These are phyloP conservation scores for Fusarium setosum DNA, from an alignment of 2,329 filamentous ascomycete species.

Conservation along the genomic window DNA sequence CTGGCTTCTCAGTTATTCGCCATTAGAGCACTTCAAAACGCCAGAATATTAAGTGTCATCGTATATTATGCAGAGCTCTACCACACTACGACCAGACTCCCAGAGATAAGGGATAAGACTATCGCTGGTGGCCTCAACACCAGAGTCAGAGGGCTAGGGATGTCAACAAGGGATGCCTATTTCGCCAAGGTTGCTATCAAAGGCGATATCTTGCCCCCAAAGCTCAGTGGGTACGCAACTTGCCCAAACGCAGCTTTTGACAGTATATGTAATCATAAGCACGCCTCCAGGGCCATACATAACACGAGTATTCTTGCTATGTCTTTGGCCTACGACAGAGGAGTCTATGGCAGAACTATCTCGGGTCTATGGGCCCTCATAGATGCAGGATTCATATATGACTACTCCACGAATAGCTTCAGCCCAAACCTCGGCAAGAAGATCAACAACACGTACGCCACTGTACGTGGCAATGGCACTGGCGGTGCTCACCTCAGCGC, in stretches of 20 bases:
- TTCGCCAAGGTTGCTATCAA: background rate
- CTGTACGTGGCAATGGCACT: background rate
- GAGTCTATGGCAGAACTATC: background rate
- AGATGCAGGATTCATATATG: background rate
- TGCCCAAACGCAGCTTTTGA: background rate
- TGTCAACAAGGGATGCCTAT: background rate
- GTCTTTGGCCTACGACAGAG: background rate
- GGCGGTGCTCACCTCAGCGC: background rate
- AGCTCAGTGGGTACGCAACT: background rate
- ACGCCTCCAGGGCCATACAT: background rate
- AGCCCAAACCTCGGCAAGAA: background rate
- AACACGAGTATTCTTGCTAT: background rate
- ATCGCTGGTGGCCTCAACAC: background rate
- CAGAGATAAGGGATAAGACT: background rate
- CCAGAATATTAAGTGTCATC: background rate
- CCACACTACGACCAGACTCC: background rate
- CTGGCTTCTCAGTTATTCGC: background rate
- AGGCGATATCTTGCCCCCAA: background rate
- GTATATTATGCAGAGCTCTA: background rate
- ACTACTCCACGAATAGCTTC: background rate
- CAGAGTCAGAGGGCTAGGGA: background rate
- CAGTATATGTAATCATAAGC: background rate
- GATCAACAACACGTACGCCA: background rate
- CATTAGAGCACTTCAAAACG: background rate
- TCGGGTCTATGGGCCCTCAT: background rate